These are phyloP conservation scores for Przewalskia tangutica DNA, from an alignment of 257 asterid genomes.

Conservation along the genomic window DNA sequence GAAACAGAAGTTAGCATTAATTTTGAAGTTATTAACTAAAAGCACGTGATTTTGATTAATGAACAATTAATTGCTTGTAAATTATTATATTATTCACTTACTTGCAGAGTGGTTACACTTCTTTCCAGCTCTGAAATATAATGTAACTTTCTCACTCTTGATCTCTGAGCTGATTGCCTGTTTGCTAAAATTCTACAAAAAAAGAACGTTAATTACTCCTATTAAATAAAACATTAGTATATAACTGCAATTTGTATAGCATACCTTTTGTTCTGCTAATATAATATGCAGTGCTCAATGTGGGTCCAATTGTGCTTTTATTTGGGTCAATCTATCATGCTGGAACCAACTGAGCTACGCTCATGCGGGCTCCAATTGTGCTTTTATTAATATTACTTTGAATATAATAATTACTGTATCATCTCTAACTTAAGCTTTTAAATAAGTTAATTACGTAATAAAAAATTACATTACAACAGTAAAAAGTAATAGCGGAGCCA, in stretches of 20 bases:
- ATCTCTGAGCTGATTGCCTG: slow-evolving; percentile 93
- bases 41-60: background rate
- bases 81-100: slow-evolving; percentile 1
- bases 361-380: too few species aligned
- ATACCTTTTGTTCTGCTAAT: background rate
- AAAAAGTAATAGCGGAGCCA: too few species aligned
- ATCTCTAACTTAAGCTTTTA: background rate
- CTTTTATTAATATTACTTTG: background rate
- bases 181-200: slow-evolving; percentile 68
- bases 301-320: background rate
- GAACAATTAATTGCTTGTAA: background rate
- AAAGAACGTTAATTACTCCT: background rate
- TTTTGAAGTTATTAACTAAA: background rate
- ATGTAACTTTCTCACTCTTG: slow-evolving; percentile 83
- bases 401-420: background rate
- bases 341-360: too few species aligned
- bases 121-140: slow-evolving; percentile 94
- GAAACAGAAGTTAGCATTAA: background rate
- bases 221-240: background rate
- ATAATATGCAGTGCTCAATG: background rate
- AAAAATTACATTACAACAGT: too few species aligned
- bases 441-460: background rate
- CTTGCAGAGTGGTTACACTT: slow-evolving; percentile 80
- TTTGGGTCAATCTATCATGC: too few species aligned
- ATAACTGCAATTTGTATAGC: background rate